Base-by-base conservation (phyloP, 768 basidiomycete genomes). In the Termitomyces sp. region DNA sequence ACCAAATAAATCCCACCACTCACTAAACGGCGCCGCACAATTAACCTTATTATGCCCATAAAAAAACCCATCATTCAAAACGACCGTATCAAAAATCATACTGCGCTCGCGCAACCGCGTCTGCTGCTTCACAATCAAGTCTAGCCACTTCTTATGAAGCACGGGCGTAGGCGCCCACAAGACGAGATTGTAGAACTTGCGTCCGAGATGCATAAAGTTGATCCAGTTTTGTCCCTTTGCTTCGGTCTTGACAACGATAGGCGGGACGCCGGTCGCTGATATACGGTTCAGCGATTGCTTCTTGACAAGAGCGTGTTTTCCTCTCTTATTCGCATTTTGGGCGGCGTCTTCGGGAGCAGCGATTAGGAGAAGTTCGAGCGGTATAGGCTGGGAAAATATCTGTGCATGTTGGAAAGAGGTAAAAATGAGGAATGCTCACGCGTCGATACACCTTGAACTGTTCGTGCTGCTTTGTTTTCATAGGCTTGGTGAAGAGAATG, bases 391-490 rank as follows among this genome's bases (percentile, higher is more conserved):
- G 11, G 33, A 7, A 2, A 22, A 5, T 35, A 32, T 12, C 2
- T 29, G 12, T 9, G 45, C 6, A 7, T 3, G 16, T 2, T 29
- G 22, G 18, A 9, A 18, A 15, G 18, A 13, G 16, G 1, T 2
- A 35, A 43, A 35, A 20, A 43, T 12, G 20, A 20, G 5, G 10
- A 3, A 32, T 20, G 74, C 89, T 68, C 66, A 98, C 95, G 63
- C 89, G 85, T 62, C 95, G 85, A 66, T 97, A 95, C 12, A 98
- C 95, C 66, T 91, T 91, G 70, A 84, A 88, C 63, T 94, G 91
- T 61, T 98, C 95, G 48, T 87, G 85, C 67, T 94, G 94, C 70
- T 85, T 91, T 70, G 93, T 94, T 66, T 94, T 88, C 54, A 74
- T 70, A 33, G 66, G 72, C 73, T 94, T 98, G 59, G 91, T 94